phyloP scores from a whole-genome alignment of 2,329 filamentous ascomycete species.

The Ampelomyces quisqualis region DNA sequence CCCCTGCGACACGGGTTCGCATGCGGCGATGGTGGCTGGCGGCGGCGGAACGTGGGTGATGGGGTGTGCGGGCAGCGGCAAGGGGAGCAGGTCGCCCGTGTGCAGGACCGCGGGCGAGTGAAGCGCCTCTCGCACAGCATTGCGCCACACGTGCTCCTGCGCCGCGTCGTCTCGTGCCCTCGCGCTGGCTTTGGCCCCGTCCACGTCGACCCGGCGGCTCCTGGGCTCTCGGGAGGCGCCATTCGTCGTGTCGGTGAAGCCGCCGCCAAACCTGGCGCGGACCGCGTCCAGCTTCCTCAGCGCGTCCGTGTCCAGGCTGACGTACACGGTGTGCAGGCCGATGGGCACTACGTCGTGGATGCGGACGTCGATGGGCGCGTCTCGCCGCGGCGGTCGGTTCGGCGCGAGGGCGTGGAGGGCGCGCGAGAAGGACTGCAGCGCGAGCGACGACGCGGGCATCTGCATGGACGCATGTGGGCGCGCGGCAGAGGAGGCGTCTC shows the following conservation, averaged over 20 bases:
- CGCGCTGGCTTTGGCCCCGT: slow-evolving; percentile 36
- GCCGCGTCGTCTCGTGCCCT: slow-evolving; percentile 22
- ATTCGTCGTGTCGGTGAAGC: slow-evolving; percentile 48
- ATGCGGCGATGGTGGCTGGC: slow-evolving; percentile 85
- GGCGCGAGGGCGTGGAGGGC: slow-evolving; percentile 71
- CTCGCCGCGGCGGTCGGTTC: slow-evolving; percentile 71
- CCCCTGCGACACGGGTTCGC: slow-evolving; percentile 91
- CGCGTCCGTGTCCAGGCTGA: slow-evolving; percentile 79
- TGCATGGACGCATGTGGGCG: slow-evolving; percentile 73
- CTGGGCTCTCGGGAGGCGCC: slow-evolving; percentile 34
- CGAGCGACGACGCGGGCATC: slow-evolving; percentile 70
- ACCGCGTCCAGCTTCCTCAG: slow-evolving; percentile 78
- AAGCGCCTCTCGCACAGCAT: slow-evolving; percentile 69
- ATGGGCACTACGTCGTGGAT: slow-evolving; percentile 79
- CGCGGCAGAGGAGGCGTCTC: slow-evolving; percentile 37
- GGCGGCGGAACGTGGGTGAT: slow-evolving; percentile 82
- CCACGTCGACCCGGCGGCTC: slow-evolving; percentile 38
- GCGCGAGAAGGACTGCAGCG: slow-evolving; percentile 76
- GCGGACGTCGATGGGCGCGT: slow-evolving; percentile 79
- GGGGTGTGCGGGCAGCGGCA: slow-evolving; percentile 75
- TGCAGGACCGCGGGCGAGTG: slow-evolving; percentile 75
- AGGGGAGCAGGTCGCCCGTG: slow-evolving; percentile 75
- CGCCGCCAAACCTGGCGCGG: slow-evolving; percentile 76
- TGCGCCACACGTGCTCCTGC: slow-evolving; percentile 41
- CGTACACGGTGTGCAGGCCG: slow-evolving; percentile 79